Evolutionary conservation across 139 green algal species (phyloP).

Genomic region (Dunaliella sp.): DNA sequence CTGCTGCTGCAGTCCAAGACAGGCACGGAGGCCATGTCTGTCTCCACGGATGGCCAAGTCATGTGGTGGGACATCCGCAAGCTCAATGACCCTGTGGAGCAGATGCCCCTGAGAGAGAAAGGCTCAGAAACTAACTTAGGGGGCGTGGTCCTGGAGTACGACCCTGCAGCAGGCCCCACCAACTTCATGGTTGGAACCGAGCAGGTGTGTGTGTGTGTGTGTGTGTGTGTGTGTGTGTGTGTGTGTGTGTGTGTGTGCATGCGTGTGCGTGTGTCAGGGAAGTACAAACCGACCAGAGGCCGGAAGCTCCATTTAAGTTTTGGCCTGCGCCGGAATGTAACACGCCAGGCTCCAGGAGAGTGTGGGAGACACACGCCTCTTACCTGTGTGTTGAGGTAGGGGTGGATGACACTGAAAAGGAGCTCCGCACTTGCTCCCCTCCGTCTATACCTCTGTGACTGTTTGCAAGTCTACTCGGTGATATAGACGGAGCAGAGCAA

Average conservation of each 20-base stretch:
- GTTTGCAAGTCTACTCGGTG: too few species aligned
- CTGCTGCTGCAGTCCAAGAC: constrained; percentile 77
- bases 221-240: background rate
- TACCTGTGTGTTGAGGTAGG: too few species aligned
- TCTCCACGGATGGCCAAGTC: constrained; percentile 74
- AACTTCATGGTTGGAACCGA: constrained; percentile 96
- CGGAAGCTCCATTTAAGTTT: too few species aligned
- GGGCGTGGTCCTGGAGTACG: constrained; percentile 81
- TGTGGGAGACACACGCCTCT: too few species aligned
- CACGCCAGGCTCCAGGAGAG: too few species aligned
- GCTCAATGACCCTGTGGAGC: constrained; percentile 72
- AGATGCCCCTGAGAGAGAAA: constrained; percentile 71
- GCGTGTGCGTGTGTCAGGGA: background rate
- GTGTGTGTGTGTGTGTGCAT: background rate
- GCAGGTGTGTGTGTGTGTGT: constrained; percentile 43
- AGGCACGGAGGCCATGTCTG: constrained; percentile 82
- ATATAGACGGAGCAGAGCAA: too few species aligned
- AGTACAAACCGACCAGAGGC: too few species aligned
- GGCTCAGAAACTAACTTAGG: constrained; percentile 61
- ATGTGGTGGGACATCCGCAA: constrained; percentile 88
- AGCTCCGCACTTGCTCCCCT: too few species aligned
- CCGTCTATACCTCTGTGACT: too few species aligned
- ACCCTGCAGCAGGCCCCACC: constrained; percentile 77
- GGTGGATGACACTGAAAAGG: too few species aligned
- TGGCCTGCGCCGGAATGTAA: too few species aligned